Percentiles rank a stretch among this genome's conserved stretches.
Conservation (phyloP, 768 basidiomycete species). For the Collybia nuda region DNA sequence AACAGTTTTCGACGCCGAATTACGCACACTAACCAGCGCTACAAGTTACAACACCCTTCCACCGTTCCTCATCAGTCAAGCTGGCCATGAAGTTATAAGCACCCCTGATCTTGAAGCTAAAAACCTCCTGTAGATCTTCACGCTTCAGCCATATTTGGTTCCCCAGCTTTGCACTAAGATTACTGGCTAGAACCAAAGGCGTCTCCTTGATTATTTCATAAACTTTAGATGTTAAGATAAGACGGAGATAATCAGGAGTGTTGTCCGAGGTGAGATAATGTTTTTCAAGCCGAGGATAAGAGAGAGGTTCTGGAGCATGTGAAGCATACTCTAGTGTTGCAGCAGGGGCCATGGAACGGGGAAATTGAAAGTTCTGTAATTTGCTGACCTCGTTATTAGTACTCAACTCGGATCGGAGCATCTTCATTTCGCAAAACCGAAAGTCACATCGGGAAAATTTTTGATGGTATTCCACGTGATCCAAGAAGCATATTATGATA, state of each 20-base stretch:
- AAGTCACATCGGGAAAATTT: neutral
- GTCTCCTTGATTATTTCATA: constrained; percentile 90
- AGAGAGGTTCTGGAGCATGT: constrained; percentile 60
- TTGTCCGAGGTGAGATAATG: constrained; percentile 65
- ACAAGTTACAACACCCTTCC: constrained; percentile 98
- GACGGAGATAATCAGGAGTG: constrained; percentile 83
- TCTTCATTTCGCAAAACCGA: neutral
- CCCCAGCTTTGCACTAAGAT: constrained; percentile 84
- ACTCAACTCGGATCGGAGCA: neutral
- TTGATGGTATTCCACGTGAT: no score
- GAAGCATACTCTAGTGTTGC: constrained; percentile 71
- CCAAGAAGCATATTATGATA: no score
- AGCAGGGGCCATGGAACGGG: constrained; percentile 35
- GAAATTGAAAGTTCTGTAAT: neutral
- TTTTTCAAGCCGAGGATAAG: constrained; percentile 65
- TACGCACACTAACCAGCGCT: constrained; percentile 90
- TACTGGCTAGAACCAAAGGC: constrained; percentile 83
- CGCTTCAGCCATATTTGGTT: constrained; percentile 96
- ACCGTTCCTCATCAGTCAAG: constrained; percentile 83
- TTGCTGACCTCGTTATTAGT: no score
- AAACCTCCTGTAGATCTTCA: constrained; percentile 96
- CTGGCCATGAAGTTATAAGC: constrained; percentile 99
- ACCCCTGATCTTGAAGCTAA: constrained; percentile 98
- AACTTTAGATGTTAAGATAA: constrained; percentile 87
- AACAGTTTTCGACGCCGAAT: constrained; percentile 4